Base-by-base conservation (phyloP, 441 rosid species). In the Aquilaria agallochum region DNA sequence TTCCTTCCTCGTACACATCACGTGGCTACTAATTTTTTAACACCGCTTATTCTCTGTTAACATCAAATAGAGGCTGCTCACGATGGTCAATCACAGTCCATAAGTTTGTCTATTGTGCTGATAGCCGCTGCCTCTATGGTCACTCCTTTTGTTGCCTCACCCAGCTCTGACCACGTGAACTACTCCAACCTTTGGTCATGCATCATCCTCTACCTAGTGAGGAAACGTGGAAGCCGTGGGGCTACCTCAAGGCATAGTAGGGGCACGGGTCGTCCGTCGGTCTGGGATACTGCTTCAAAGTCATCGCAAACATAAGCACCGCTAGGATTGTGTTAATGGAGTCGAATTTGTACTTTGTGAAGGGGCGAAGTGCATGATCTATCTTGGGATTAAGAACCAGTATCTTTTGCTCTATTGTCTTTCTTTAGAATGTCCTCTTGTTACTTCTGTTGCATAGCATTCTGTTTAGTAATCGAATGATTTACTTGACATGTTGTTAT, bases 161-260 rank as follows among this genome's bases (percentile, higher is more conserved):
- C 96, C 0, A 92, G 96, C 34, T 82, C 97, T 0, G 97, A 90
- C 71, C 76, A 97, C 13, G 98, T 93, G 3, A 86, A 92, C 78
- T 85, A 89, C 4, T 90, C 98, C 2, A 90, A 90, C 63, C 98
- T 97, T 0, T 96, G 97, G 4, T 75, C 83, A 0, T 93, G 98
- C 97, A 92, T 93, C 30, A 86, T 90, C 54, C 86, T 93, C 61
- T 88, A 96, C 96, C 92, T 0, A 85, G 92, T 0, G 93, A 78
- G 47, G 80, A 86, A 52, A 90, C 91, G 9, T 93, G 97, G 98
- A 88, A 87, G 56, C 95, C 98, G 0, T 93, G 96, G 98, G 97
- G 95, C 0, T 76, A 93, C 3, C 91, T 93, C 2, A 92, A 93
- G 76, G 96, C 97, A 2, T 90, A 95, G 97, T 87, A 97, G 12